These are phyloP conservation scores for Aspergillus sp. DNA, from an alignment of 2,329 filamentous ascomycete genomes.

Conservation along the genomic window DNA sequence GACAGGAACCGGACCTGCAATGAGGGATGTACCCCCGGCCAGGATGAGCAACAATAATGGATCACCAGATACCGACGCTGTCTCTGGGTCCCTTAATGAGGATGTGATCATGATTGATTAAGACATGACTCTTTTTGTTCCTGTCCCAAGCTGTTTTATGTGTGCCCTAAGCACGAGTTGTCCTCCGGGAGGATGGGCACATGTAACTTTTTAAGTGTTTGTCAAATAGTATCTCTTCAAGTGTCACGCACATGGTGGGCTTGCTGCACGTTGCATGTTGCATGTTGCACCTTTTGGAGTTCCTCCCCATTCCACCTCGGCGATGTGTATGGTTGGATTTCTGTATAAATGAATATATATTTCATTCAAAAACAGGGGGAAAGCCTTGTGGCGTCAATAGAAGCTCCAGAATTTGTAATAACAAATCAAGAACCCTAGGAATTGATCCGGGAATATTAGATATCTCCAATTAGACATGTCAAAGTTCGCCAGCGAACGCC, in stretches of 20 bases:
- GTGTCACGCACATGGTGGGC: neutral
- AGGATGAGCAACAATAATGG: neutral
- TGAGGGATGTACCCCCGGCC: neutral
- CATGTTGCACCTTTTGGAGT: neutral
- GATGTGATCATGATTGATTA: constrained; percentile 42
- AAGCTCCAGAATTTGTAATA: too few relatives aligned
- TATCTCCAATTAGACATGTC: neutral
- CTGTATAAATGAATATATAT: neutral
- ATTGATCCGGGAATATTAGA: neutral
- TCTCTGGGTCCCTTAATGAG: constrained; percentile 12
- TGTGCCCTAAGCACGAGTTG: neutral
- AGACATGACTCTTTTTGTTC: neutral
- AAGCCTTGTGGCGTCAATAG: too few relatives aligned
- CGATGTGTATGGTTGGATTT: neutral
- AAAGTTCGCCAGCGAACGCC: neutral
- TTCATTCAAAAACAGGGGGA: too few relatives aligned
- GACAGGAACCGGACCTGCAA: neutral
- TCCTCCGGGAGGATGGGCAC: neutral
- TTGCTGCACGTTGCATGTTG: neutral
- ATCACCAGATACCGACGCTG: constrained; percentile 1
- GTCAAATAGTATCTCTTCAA: neutral
- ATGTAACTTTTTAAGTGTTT: neutral
- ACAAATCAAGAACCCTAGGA: neutral
- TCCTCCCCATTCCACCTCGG: neutral
- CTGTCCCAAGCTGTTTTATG: neutral